Base-by-base conservation (phyloP, 2,329 filamentous ascomycete genomes). In the Penicillium sp. region DNA sequence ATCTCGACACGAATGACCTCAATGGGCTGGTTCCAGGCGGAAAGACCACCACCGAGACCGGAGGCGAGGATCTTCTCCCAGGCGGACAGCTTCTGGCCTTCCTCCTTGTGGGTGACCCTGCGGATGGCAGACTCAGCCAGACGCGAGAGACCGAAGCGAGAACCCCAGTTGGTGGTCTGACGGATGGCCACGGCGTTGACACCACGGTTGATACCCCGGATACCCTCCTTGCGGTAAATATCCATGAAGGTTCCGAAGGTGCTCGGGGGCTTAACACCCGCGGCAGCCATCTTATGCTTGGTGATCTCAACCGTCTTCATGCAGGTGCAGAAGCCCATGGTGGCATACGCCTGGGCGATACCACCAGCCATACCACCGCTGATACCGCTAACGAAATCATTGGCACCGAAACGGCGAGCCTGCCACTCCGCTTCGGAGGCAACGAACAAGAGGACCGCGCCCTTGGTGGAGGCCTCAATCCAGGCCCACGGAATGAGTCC, bases 221-320 rank as follows among this genome's bases (percentile, higher is more conserved):
- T 90, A 70, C 94, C 94, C 77, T 99, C 94, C 71, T 87, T 85
- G 73, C 90, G 89, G 82, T 95, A 99, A 77, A 99, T 99, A 73
- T 90, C 88, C 88, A 93, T 94, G 78, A 99, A 99, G 56, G 94
- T 97, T 67, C 86, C 84, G 76, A 96, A 95, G 64, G 94, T 97
- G 69, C 90, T 87, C n/a, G 86, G 89, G 23, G 91, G 90, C 80
- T 91, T 90, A 64, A 88, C 85, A 67, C 94, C 94, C 42, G 86
- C 65, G 31, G 90, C 88, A 14, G 90, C 92, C 72, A 94, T 82
- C 85, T 97, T 97, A 83, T 94, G 89, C 81, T 97, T 95, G 73
- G 94, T 99, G 79, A 99, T 99, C 79, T 99, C 94, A 65, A 97
- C 94, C 62, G 94, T 99, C 87, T 99, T 99, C 94, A 99, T 99